Base-by-base conservation (phyloP, 129 eudicot species). In the Saussurea involucrata region DNA sequence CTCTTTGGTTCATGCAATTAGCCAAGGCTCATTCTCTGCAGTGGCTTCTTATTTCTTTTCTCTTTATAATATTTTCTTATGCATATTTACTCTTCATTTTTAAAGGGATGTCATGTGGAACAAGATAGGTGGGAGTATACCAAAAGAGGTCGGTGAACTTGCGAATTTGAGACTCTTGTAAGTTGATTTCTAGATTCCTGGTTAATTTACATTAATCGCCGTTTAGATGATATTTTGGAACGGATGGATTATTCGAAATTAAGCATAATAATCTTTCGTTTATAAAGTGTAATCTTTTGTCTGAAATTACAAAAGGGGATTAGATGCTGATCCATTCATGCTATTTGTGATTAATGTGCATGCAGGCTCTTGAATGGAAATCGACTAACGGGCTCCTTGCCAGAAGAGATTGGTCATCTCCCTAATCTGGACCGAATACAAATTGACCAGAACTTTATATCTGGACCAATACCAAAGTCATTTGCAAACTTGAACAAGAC, bases 361-460 rank as follows among this genome's bases (percentile, higher is more conserved):
- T 86, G 74, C 90, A 92, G 98, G 89, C 88, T 92, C 74, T 80
- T 92, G 82, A 92, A 88, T 76, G 98, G 98, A 75, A 92, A 92
- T 87, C 77, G 85, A 67, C 70, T 92, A 66, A 86, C 90, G 60
- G 96, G 98, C 49, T 76, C 90, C 61, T 83, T 92, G 85, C 98
- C 98, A 1, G 90, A 87, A 40, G 97, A 90, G 82, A 37, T 93
- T 74, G 98, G 98, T 64, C 24, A 75, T 71, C 97, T 93, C 69
- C 83, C 95, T 37, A 86, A 90, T 71, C 74, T 93, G 82, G 83
- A 86, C 89, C 90, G 98, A 71, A 87, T 93, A 79, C 98, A 93
- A 79, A 88, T 93, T 75, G 98, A 93, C 55, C 87, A 93, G 81
- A 93, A 93, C 68, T 36, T 81, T 0, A 93, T 93, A 93, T 88